Evolutionary conservation across 192 early-diverging fungal species (phyloP).

Genomic region (Coemansia sp.): DNA sequence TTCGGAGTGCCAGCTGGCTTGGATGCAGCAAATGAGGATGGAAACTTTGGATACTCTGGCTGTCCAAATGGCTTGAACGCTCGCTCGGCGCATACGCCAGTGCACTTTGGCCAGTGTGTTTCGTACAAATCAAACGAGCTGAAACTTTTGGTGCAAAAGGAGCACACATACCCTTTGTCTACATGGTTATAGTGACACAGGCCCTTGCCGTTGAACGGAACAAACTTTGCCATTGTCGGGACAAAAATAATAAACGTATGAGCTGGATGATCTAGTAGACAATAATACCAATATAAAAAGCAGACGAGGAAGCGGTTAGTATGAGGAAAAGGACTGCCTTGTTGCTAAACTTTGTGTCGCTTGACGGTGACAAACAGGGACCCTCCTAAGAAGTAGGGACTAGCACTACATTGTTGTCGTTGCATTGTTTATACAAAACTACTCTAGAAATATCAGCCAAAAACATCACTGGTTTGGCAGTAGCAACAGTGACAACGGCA

Average conservation of each 20-base stretch:
- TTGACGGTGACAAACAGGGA: too few relatives aligned
- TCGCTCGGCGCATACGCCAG: constrained; percentile 42
- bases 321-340: too few relatives aligned
- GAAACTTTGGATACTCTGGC: constrained; percentile 22
- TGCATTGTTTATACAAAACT: too few relatives aligned
- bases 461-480: background rate
- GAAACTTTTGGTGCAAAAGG: constrained; percentile 30
- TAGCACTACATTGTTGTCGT: too few relatives aligned
- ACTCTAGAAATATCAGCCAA: too few relatives aligned
- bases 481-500: too few relatives aligned
- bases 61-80: constrained; percentile 18
- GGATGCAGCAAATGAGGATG: constrained; percentile 13
- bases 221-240: constrained; percentile 29
- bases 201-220: constrained; percentile 43
- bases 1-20: background rate
- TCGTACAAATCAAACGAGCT: constrained; percentile 31
- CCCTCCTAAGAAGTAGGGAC: too few relatives aligned
- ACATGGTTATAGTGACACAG: constrained; percentile 28
- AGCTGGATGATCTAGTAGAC: background rate
- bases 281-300: background rate
- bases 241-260: background rate
- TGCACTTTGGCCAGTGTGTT: constrained; percentile 46
- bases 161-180: constrained; percentile 17
- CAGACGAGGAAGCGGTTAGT: too few relatives aligned
- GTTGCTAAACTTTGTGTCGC: too few relatives aligned